Evolutionary conservation across 768 basidiomycete genomes (phyloP).

Genomic region (Paxillus ammoniavirescens): DNA sequence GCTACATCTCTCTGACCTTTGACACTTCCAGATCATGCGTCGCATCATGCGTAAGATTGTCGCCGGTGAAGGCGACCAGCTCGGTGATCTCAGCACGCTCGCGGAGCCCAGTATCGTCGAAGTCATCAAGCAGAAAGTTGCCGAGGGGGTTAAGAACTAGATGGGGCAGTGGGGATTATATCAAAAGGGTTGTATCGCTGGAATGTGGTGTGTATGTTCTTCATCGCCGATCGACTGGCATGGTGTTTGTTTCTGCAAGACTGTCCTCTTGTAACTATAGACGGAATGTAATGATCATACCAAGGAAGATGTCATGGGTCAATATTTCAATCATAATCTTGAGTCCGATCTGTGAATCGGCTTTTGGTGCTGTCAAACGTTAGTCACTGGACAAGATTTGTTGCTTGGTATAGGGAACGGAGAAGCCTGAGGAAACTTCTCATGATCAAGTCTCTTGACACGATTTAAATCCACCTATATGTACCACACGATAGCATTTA

Average conservation of each 20-base stretch:
- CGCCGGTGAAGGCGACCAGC: constrained; percentile 89
- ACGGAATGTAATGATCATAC: not conserved
- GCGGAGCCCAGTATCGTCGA: constrained; percentile 90
- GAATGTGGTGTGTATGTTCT: not conserved
- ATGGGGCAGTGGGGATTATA: not conserved
- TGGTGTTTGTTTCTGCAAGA: not conserved
- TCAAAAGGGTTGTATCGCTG: not conserved
- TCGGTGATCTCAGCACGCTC: constrained; percentile 91
- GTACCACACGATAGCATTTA: too few species aligned
- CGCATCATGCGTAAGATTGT: constrained; percentile 97
- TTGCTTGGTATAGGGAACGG: too few species aligned
- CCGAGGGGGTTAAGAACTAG: constrained; percentile 34
- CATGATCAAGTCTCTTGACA: too few species aligned
- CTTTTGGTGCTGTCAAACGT: too few species aligned
- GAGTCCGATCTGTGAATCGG: too few species aligned
- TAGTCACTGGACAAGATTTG: too few species aligned
- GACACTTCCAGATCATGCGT: constrained; percentile 71
- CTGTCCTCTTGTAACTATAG: not conserved
- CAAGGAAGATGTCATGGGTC: not conserved
- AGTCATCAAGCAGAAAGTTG: constrained; percentile 77
- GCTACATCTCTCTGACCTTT: not conserved
- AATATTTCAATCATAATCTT: too few species aligned
- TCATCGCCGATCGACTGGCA: too few species aligned
- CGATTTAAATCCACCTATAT: too few species aligned
- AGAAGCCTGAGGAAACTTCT: too few species aligned